phyloP scores from a whole-genome alignment of 2,329 filamentous ascomycete genomes.

The Verticillium dahliae region DNA sequence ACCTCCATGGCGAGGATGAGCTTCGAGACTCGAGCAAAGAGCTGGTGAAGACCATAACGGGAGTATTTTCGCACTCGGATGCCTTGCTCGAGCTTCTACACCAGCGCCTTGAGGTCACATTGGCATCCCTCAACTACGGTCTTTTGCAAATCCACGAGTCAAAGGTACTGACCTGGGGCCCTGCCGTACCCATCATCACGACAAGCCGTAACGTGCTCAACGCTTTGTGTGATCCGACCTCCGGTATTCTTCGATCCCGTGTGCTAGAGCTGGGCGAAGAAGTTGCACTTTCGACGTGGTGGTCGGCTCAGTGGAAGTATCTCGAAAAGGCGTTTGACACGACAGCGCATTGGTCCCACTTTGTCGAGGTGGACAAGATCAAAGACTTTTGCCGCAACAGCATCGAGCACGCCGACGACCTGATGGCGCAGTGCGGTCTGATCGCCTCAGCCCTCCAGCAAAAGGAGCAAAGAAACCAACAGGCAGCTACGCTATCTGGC shows the following conservation, averaged over 20 bases:
- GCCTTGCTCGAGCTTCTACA: conserved; percentile 41
- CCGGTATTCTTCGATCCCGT: conserved; percentile 48
- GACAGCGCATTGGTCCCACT: conserved; percentile 73
- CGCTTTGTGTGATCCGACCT: conserved; percentile 48
- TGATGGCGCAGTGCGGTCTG: conserved; percentile 80
- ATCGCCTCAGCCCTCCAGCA: conserved; percentile 61
- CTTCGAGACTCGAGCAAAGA: conserved; percentile 77
- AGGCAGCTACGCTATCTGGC: conserved; percentile 6
- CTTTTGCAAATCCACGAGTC: conserved; percentile 23
- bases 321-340: conserved; percentile 70
- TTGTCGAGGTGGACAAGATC: conserved; percentile 71
- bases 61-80: conserved; percentile 49
- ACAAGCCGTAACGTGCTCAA: conserved; percentile 51
- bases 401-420: conserved; percentile 84
- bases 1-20: conserved; percentile 74
- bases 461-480: conserved; percentile 4
- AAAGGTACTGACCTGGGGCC: conserved; percentile 43
- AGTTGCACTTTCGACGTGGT: conserved; percentile 66
- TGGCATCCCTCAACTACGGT: conserved; percentile 34
- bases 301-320: conserved; percentile 77
- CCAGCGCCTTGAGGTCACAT: conserved; percentile 33
- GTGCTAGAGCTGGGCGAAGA: conserved; percentile 55
- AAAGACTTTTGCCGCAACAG: conserved; percentile 89
- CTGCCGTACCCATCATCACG: conserved; percentile 50
- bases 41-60: conserved; percentile 75